Evolutionary conservation across 768 basidiomycete genomes (phyloP), one percentile per base, ranked within the genome.

Genomic region (Lyophyllum decastes): DNA sequence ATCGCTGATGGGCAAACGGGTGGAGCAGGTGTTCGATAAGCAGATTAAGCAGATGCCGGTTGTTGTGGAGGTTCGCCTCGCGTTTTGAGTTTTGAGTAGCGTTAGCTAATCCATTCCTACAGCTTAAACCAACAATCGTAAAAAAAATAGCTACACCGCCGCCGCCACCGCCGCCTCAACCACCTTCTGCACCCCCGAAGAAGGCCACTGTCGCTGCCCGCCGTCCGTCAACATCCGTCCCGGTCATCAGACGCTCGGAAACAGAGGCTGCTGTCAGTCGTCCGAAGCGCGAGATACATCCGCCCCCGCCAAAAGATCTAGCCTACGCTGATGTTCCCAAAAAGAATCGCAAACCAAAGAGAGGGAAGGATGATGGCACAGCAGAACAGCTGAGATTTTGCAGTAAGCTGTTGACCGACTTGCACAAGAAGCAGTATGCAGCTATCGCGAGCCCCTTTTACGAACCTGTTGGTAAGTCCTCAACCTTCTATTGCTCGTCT

Each of bases 241-340:
- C 94, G 41, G 84, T 86, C 56, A 91, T 94, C 63, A 84, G 94
- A 54, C 90, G 94, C 46, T 89, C 87, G 24, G 92, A 93, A 5
- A 79, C 82, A 26, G 78, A 80, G 59, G 77, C 73, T 58, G 77
- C 73, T 22, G 69, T 80, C 24, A 82, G 83, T 22, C 87, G 97
- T n/a, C 96, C 96, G 1, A 98, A 98, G 76, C 92, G 97, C 53
- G 97, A 99, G 72, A 95, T 98, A 26, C 96, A 98, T 68, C 93
- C 96, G 3, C 96, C 95, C 11, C 90, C 94, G 21, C 87, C 94
- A 0, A 95, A 94, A 72, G 96, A 98, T 66, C 73, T 95, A 10
- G 83, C 89, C 0, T 97, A 96, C 69, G 84, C 84, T 12, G 92
- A 93, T 68, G 80, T 68, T 2, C 87, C 90, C 27, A 89, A 87